Base-by-base conservation (phyloP, 345 rosid species). In the Cardamine chenopodiifolia region DNA sequence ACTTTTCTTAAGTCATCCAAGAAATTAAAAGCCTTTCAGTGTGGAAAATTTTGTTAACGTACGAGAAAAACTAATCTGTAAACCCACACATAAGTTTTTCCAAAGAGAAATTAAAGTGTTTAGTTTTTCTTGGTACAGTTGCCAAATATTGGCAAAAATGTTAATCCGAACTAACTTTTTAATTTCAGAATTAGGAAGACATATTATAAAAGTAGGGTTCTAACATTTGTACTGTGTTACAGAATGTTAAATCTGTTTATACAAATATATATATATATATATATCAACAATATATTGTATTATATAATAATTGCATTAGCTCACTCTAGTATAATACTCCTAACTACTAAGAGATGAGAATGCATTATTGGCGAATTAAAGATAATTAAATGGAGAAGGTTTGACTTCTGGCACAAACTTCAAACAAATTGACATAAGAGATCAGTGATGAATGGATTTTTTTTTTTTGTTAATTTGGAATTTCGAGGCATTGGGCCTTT, bases 21-120 rank as follows among this genome's bases (percentile, higher is more conserved):
- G 45, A n/a, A 15, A 4, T 11, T 11, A 34, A 59, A 45, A 12
- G 45, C 42, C 47, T 3, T 32, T 59, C 59, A 48, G 28, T 48
- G 59, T 59, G 19, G 74, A 58, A 25, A 71, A 15, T 20, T 8
- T 59, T 47, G 45, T 31, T 58, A 20, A 14, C 74, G 74, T 70
- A 58, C 13, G 37, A 58, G 66, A 40, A 22, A 62, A 40, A 62
- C 66, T 45, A 17, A 7, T 18, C 2, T n/a, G 44, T 39, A 39
- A 39, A 39, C 44, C 42, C 5, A 12, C 6, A 39, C 50, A 45
- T 7, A 2, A 45, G 50, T 45, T 44, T 42, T 44, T 45, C 20
- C 22, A 17, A 45, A 17, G 50, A 45, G 50, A 45, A 17, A 45
- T 45, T n/a, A 17, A 22, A 17, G 20, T n/a, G 19, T 44, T 0